phyloP scores from a whole-genome alignment of 164 flowering plant genomes.

The Paratinospora sagittata region DNA sequence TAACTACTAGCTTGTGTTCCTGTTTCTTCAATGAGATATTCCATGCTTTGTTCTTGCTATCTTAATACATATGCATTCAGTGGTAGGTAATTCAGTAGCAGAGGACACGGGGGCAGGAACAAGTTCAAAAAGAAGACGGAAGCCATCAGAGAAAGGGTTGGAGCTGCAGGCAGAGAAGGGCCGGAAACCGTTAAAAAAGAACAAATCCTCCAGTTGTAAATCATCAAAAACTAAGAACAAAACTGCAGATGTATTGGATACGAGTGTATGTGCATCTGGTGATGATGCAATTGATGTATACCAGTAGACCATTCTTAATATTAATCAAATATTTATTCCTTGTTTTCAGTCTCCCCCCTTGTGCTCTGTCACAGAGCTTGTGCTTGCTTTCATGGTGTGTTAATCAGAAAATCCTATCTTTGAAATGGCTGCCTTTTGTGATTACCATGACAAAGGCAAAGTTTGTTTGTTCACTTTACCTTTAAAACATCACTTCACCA shows the following conservation, averaged over 20 bases:
- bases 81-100: conserved; percentile 32
- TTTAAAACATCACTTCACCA: too few species aligned
- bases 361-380: too few species aligned
- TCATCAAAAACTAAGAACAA: conserved; percentile 31
- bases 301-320: conserved; percentile 1
- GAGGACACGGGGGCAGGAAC: conserved; percentile 51
- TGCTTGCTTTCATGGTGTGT: too few species aligned
- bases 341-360: background rate
- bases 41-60: background rate
- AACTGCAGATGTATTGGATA: conserved; percentile 29
- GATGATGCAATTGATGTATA: conserved; percentile 40
- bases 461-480: too few species aligned
- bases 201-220: conserved; percentile 39
- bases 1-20: background rate
- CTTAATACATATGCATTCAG: conserved; percentile 18
- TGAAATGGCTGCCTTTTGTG: too few species aligned
- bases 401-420: too few species aligned
- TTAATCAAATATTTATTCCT: background rate
- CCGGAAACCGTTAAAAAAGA: conserved; percentile 45
- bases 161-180: conserved; percentile 76
- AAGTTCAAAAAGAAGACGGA: conserved; percentile 66
- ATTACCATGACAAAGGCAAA: too few species aligned
- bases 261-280: conserved; percentile 21
- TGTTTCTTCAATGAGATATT: background rate
- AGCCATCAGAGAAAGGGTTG: conserved; percentile 81